Percentiles rank a stretch among this genome's conserved stretches.
These are phyloP conservation scores for Cochlearia excelsa DNA, from an alignment of 345 rosid species.

Conservation along the genomic window DNA sequence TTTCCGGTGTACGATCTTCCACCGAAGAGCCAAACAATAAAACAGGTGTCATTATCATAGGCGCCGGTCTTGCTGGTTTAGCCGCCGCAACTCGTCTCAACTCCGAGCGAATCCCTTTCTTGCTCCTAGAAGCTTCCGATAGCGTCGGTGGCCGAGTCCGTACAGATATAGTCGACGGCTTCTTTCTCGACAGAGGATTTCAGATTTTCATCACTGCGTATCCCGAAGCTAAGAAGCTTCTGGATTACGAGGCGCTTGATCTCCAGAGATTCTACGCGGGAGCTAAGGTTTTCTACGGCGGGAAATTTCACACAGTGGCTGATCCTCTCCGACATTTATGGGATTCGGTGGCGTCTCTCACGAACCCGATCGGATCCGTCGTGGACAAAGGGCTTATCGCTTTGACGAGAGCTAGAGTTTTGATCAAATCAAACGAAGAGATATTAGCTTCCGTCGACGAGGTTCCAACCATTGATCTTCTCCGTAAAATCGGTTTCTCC, in stretches of 20 bases:
- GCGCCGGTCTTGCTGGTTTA: slow-evolving; percentile 87
- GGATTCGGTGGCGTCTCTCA: slow-evolving; percentile 59
- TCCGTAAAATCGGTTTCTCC: slow-evolving; percentile 65
- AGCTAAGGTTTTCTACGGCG: slow-evolving; percentile 57
- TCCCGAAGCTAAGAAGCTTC: slow-evolving; percentile 80
- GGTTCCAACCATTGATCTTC: slow-evolving; percentile 48
- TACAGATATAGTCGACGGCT: slow-evolving; percentile 77
- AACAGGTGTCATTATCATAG: slow-evolving; percentile 58
- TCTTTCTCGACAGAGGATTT: slow-evolving; percentile 86
- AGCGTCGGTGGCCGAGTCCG: slow-evolving; percentile 87
- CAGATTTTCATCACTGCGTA: slow-evolving; percentile 95
- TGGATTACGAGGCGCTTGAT: slow-evolving; percentile 54
- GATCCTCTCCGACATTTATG: slow-evolving; percentile 78
- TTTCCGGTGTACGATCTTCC: slow-evolving; percentile 11
- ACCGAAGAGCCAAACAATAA: slow-evolving; percentile 19
- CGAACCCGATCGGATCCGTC: slow-evolving; percentile 79
- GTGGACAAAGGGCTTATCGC: slow-evolving; percentile 75
- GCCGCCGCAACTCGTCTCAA: slow-evolving; percentile 76
- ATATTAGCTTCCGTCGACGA: slow-evolving; percentile 52
- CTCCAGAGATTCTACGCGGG: slow-evolving; percentile 79
- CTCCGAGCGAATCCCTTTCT: slow-evolving; percentile 57
- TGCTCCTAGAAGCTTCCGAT: slow-evolving; percentile 78
- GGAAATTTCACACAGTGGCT: slow-evolving; percentile 73
- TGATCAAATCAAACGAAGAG: slow-evolving; percentile 56
- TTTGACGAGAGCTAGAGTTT: slow-evolving; percentile 52